Base-by-base conservation (phyloP, 495 filamentous ascomycete genomes). In the Lasiosphaeria miniovina region DNA sequence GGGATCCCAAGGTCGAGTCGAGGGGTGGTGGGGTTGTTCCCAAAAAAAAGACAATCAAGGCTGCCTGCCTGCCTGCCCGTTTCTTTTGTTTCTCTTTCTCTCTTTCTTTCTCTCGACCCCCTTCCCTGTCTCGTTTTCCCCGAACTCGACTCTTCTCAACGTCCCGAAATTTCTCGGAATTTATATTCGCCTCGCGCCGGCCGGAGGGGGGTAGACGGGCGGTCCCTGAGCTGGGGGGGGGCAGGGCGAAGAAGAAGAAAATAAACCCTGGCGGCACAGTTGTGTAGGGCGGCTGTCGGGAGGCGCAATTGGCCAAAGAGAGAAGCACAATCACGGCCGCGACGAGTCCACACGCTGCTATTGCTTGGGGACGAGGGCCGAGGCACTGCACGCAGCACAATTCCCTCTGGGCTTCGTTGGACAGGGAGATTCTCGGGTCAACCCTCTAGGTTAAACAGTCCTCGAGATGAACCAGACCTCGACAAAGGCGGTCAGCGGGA, bases 241-340 rank as follows among this genome's bases (percentile, higher is more conserved):
- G 24, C 24, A 24, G 24, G 24, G 24, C 24, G 24, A 24, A 24
- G 24, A 24, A 24, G 24, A 24, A 24, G 38, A 41, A 41, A 12
- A 41, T 8, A 41, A 41, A 7, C 8, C 12, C 11, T 9, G 43
- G 43, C 43, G 15, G 12, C 5, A 46, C 15, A 14, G 12, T 46
- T 46, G 43, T n/a, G 8, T 4, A 46, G 15, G 43, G 43, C 43
- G 43, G 43, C 43, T 46, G 43, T 11, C 43, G 17, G 35, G 17
- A 33, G n/a, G 10, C 32, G 52, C 58, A 61, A 61, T 61, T 61
- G 58, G 52, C 58, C 58, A 55, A 61, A 52, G 24, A 60, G 52
- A 41, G 38, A 11, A 46, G 43, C 43, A 46, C 6, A 46, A 46
- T 46, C 43, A 5, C 43, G 15, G 43, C 1, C 43, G 46, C 32